phyloP scores from a whole-genome alignment of 768 basidiomycete species.

The Termitomyces bulborhizus region DNA sequence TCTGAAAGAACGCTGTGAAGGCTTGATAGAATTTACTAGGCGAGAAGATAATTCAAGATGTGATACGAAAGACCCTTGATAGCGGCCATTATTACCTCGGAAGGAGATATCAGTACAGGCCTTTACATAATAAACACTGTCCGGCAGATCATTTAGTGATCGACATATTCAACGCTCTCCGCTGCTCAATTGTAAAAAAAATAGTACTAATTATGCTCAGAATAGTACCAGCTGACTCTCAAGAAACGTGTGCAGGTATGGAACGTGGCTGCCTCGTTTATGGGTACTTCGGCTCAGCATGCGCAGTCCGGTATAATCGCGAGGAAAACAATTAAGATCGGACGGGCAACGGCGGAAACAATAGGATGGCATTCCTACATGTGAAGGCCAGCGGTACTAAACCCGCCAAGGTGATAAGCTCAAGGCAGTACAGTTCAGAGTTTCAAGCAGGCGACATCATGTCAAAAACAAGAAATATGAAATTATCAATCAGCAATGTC shows the following conservation, averaged over 20 bases:
- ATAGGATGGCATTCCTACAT: neutral
- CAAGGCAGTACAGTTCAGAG: neutral
- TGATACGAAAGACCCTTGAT: neutral
- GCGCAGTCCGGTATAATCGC: neutral
- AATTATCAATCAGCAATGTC: constrained; percentile 49
- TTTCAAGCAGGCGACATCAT: neutral
- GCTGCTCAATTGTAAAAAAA: neutral
- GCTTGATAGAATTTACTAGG: neutral
- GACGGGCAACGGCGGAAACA: neutral
- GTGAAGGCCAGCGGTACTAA: too few relatives aligned
- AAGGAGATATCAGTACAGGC: neutral
- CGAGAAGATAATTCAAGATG: neutral
- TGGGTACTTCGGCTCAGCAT: neutral
- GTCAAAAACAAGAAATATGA: neutral
- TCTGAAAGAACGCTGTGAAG: neutral
- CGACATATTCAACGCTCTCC: neutral
- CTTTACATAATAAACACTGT: constrained; percentile 6
- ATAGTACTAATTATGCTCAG: neutral
- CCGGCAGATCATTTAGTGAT: neutral
- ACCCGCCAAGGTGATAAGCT: neutral
- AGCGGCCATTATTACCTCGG: neutral
- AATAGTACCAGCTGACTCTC: neutral
- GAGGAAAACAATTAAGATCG: neutral
- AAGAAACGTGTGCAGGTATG: neutral
- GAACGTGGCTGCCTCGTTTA: neutral